Evolutionary conservation across 192 early-diverging fungal genomes (phyloP), one percentile per base, ranked within the genome.

Genomic region (Entomortierella parvispora): DNA sequence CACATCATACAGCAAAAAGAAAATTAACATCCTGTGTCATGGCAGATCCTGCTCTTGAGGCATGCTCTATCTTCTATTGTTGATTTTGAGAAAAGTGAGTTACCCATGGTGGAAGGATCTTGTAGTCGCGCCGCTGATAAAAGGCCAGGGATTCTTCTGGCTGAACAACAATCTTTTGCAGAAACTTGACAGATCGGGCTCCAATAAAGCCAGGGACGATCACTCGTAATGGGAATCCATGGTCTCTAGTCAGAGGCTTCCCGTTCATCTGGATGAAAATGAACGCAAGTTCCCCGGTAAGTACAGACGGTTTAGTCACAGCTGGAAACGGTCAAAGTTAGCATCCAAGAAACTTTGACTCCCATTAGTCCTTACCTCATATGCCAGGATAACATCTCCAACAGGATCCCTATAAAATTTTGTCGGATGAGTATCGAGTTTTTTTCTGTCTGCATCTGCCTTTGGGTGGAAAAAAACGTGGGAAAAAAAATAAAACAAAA

Each of bases 181-280:
- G 80, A 89, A 92, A 98, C 67, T 98, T 98, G 70, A 98, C 96
- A 62, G 88, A 91, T 5, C 96, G 87, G 14, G 93, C 96, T 8
- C 95, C 96, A 58, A 98, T 96, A 62, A 92, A 88, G 2, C 96
- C 96, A 34, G 95, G 95, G 2, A 96, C 93, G 22, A 98, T 88
- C 12, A 93, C 93, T 48, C 96, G 90, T 18, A 95, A 76, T 3
- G 96, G 96, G 57, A 80, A 91, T 1, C 96, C 96, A 66, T 98
- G 96, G 81, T 95, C 93, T 31, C 91, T 85, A 0, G 90, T 80
- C 56, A 96, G 81, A 26, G 81, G 75, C 58, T 81, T 50, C 17
- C 91, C 91, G 66, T 96, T 96, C 92, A 94, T 93, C 84, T 86
- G 18, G 28, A 51, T 23, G 32, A 23, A 37, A 29, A 2, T 31